Evolutionary conservation across 768 basidiomycete species (phyloP), one percentile per base, ranked within the genome.

Genomic region (Boletus vermiculosoides): DNA sequence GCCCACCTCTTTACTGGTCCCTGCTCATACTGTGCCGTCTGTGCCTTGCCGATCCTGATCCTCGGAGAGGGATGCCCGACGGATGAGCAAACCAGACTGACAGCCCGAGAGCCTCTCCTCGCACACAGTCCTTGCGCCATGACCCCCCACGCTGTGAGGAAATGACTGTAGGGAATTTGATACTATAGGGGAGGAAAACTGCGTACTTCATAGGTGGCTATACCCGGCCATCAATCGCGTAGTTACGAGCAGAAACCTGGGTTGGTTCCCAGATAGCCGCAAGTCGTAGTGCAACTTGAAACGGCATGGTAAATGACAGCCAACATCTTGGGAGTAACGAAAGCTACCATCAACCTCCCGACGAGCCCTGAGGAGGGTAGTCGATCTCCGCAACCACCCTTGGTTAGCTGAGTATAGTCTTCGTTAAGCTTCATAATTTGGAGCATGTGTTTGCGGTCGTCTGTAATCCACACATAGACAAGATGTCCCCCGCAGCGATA

Each of bases 161-260:
- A 37, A 72, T 63, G 5, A 70, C 59, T 1, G 68, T 42, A 0
- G 69, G 69, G 28, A 37, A 48, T 42, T 57, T 60, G 30, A 53
- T 60, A 40, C 58, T 64, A 31, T 66, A 57, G 4, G 33, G 10
- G 58, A 54, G 25, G 57, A 40, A 23, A 70, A 72, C 70, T 71
- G 41, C 66, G 45, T 60, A 69, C 69, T 15, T 61, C 28, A 39
- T 72, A 69, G 22, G 48, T 52, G 36, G 59, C 58, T 16, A 60
- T 71, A 71, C 1, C 68, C 69, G 4, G 64, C 59, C 64, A 71
- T 71, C 23, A 71, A 48, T 28, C 69, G 66, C 18, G 69, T 68
- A 28, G 59, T 66, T 45, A 69, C 59, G 2, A 71, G 60, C 23
- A 71, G 28, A 4, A 71, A 16, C 33, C 49, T 62, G 9, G 71